These are phyloP conservation scores for Rusavskia elegans DNA, from an alignment of 495 filamentous ascomycete genomes.

Conservation along the genomic window DNA sequence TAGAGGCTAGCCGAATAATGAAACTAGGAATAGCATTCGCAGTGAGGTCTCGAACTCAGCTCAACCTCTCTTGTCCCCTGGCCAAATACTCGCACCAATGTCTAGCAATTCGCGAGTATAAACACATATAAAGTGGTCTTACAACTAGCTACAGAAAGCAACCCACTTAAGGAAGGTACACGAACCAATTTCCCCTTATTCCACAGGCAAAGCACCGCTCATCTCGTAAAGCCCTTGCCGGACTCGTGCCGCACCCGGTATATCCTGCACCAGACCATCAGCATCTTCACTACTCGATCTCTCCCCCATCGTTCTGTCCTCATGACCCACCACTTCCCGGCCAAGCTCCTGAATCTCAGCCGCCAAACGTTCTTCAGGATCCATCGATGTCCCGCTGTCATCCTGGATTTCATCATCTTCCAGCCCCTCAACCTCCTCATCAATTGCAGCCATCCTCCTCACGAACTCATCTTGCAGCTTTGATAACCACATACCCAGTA, in stretches of 20 bases:
- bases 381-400: constrained; percentile 1
- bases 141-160: too few species aligned
- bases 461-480: constrained; percentile 67
- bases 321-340: too few species aligned
- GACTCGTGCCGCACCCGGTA: not conserved
- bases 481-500: constrained; percentile 47
- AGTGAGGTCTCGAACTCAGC: too few species aligned
- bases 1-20: too few species aligned
- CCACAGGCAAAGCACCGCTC: constrained; percentile 5
- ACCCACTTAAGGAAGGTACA: too few species aligned
- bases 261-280: not conserved
- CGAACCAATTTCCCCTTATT: not conserved
- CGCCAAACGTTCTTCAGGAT: constrained; percentile 3
- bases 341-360: not conserved
- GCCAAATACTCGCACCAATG: too few species aligned
- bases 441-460: constrained; percentile 48
- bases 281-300: constrained; percentile 1
- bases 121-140: too few species aligned
- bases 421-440: constrained; percentile 17
- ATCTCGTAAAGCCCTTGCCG: constrained; percentile 1
- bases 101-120: too few species aligned
- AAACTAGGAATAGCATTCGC: too few species aligned
- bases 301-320: too few species aligned
- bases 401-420: constrained; percentile 8
- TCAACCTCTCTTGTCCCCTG: too few species aligned